Evolutionary conservation across 257 asterid species (phyloP), one percentile per base, ranked within the genome.

Genomic region (Fraxinus pennsylvanica): DNA sequence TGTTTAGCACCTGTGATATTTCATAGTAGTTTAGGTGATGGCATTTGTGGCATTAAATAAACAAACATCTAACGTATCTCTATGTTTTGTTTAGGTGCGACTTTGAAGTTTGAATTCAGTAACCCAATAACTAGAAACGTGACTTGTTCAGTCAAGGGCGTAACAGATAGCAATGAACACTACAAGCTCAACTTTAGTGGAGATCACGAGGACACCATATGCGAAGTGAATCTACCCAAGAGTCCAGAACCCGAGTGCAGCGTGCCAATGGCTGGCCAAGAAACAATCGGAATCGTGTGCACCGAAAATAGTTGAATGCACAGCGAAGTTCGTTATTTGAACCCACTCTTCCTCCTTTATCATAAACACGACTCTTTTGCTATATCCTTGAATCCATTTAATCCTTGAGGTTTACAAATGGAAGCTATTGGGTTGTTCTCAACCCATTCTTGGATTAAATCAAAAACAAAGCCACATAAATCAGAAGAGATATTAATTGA

Each of bases 371-470:
- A 35, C 38, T 4, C 38, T 35, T 35, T 84, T 22, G 94, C 96
- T 71, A 84, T 83, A 19, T 89, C 92, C 74, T 83, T 87, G 84
- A 91, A 91, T 8, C 79, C 87, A 27, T 74, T 30, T 7, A 83
- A 83, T 38, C 93, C 92, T 77, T 89, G 85, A 33, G 82, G 35
- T 0, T 89, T 91, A 83, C 96, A 91, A 54, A 91, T 88, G 50
- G 96, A 89, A 17, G 94, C 89, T 63, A 78, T 84, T 13, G 89
- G 96, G 72, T 91, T 89, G 72, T 81, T 80, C 30, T 41, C 25
- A 45, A 88, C 84, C 94, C 94, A 91, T 19, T 91, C 91, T 82
- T 82, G 76, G 15, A 89, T 85, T 73, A 91, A 80, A 78, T 91
- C 91, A 65, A 88, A 88, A 88, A 14, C 90, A 85, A 65, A 91